Conservation (phyloP, 1,139 yeast species). For the Debaryomyces nepalensis region DNA sequence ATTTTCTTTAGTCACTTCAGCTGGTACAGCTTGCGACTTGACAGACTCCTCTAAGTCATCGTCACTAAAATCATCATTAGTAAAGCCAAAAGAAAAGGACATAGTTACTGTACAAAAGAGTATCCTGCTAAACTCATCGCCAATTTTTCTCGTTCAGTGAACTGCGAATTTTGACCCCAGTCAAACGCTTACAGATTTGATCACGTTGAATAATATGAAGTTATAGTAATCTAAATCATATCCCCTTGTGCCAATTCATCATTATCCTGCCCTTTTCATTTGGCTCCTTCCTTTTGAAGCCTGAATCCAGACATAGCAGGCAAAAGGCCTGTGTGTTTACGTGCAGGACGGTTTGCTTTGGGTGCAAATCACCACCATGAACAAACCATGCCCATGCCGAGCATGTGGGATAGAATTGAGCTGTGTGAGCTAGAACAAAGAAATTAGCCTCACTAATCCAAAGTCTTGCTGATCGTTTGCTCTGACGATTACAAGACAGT, state of each 20-base stretch:
- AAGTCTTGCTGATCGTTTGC: no score
- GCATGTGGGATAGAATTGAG: no score
- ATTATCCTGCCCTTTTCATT: not conserved
- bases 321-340: not conserved
- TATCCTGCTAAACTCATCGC: slow-evolving; percentile 4
- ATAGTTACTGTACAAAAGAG: slow-evolving; percentile 23
- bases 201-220: no score
- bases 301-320: not conserved
- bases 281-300: not conserved
- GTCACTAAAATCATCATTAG: slow-evolving; percentile 49
- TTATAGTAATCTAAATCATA: not conserved
- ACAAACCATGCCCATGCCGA: not conserved
- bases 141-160: slow-evolving; percentile 4
- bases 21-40: not conserved
- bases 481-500: no score
- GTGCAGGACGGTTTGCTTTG: not conserved
- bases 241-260: not conserved
- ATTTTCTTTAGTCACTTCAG: slow-evolving; percentile 17
- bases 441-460: no score
- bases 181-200: no score
- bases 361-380: slow-evolving; percentile 1
- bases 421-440: no score
- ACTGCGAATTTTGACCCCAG: slow-evolving; percentile 5
- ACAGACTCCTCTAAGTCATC: slow-evolving; percentile 20
- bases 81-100: slow-evolving; percentile 60